Evolutionary conservation across 805 yeast genomes (phyloP), one percentile per base, ranked within the genome.

Genomic region (Myxozyma neotropica): DNA sequence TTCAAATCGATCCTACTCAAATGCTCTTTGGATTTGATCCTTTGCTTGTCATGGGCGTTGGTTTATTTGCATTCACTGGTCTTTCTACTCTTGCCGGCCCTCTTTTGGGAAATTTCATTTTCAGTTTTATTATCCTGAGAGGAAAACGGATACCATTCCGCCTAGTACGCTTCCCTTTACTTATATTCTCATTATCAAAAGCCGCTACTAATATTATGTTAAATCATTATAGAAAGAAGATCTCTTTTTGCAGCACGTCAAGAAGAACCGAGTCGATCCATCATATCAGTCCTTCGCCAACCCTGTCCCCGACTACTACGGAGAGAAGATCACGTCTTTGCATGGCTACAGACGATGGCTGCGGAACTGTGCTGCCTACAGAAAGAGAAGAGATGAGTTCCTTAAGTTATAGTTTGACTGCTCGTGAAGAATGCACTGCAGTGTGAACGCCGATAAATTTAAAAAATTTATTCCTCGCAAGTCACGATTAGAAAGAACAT

Each of bases 281-380:
- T 82, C 92, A 19, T 84, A 88, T 57, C 97, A 92, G 76, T 84
- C 91, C 70, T 87, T 91, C 75, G 62, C 73, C 35, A 94, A 93
- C 75, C 98, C 98, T 13, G 96, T 94, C 48, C 97, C 97, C n/a
- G 99, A 94, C 74, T 94, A 91, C 76, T 94, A 94, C 72, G 99
- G 99, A 42, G 99, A 94, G 76, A 89, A 89, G 74, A 92, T 94
- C 63, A 89, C 90, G 54, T 87, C 95, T 54, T 75, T 93, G 70
- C 83, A 83, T 67, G 92, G 84, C 66, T 94, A 94, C 76, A 88
- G 91, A 76, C 94, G 89, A 73, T 94, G 99, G 99, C 80, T 94
- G 69, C 84, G 98, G 70, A 98, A 94, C 74, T 89, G 96, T 71
- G 87, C 89, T 70, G 91, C 96, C 38, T 94, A 87, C 78, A 84